Conservation (phyloP, 352 stramenopile genomes). For the Vaucheria bursata region DNA sequence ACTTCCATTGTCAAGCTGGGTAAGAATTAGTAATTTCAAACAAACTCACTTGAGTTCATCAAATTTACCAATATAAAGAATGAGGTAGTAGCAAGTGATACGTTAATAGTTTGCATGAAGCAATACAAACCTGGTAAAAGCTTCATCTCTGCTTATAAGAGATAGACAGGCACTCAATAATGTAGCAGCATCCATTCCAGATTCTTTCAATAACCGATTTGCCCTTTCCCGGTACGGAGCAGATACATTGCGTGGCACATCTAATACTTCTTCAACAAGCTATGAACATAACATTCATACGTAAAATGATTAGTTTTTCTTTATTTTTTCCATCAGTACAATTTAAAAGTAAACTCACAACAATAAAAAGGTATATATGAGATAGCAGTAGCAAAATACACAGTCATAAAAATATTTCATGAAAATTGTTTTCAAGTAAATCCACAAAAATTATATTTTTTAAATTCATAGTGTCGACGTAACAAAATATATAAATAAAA, state of each 20-base stretch:
- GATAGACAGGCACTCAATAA: slow-evolving; percentile 21
- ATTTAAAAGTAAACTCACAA: neutral
- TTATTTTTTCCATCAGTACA: neutral
- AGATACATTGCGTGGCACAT: neutral
- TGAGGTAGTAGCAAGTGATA: neutral
- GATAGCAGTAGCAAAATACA: neutral
- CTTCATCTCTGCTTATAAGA: neutral
- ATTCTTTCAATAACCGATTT: neutral
- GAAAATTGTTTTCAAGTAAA: neutral
- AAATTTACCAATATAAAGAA: neutral
- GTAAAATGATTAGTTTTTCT: neutral
- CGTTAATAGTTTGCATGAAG: neutral
- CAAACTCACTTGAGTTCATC: neutral
- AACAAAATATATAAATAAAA: too few relatives aligned
- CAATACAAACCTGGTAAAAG: neutral
- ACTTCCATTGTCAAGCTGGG: neutral
- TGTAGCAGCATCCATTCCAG: slow-evolving; percentile 6
- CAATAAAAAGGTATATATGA: neutral
- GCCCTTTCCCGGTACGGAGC: slow-evolving; percentile 1
- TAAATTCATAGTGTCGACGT: too few relatives aligned
- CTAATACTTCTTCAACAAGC: neutral
- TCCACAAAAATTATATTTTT: too few relatives aligned
- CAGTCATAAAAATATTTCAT: neutral
- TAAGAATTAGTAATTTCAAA: neutral
- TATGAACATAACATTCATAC: neutral